Conservation (phyloP, 768 basidiomycete genomes). For the Mycena rebaudengoi region DNA sequence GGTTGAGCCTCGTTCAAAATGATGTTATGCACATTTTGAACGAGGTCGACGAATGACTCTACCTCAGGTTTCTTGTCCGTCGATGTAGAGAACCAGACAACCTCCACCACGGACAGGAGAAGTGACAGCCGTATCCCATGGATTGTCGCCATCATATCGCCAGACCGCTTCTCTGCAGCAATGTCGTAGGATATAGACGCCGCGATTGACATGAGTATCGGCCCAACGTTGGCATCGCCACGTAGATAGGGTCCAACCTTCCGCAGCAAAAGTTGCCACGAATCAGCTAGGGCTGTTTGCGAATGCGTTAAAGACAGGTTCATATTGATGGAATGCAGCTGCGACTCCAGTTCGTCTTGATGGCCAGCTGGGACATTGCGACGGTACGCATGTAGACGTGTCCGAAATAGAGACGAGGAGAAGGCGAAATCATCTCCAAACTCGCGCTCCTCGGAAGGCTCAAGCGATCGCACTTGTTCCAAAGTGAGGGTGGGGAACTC, state of each 20-base stretch:
- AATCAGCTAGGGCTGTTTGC: constrained; percentile 75
- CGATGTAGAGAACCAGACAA: constrained; percentile 75
- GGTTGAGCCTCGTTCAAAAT: constrained; percentile 79
- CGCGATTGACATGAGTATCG: constrained; percentile 63
- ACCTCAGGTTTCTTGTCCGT: constrained; percentile 63
- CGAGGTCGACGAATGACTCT: constrained; percentile 66
- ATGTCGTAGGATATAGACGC: constrained; percentile 73
- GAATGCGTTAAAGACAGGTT: constrained; percentile 88
- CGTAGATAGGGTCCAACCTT: constrained; percentile 72
- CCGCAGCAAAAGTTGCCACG: constrained; percentile 80
- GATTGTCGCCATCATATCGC: constrained; percentile 86
- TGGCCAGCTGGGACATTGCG: constrained; percentile 48
- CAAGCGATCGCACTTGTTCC: constrained; percentile 69
- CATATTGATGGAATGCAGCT: constrained; percentile 80
- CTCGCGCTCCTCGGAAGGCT: constrained; percentile 72
- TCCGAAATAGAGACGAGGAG: constrained; percentile 64
- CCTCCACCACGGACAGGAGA: constrained; percentile 80
- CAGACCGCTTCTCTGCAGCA: constrained; percentile 71
- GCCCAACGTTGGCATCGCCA: constrained; percentile 63
- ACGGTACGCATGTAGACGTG: constrained; percentile 65
- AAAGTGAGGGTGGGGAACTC: constrained; percentile 69
- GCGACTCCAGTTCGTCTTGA: constrained; percentile 60
- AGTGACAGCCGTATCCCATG: constrained; percentile 80
- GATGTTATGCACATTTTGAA: constrained; percentile 68
- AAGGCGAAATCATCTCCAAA: constrained; percentile 87